Evolutionary conservation across 1,284 basidiomycete species (phyloP), one percentile per base, ranked within the genome.

Genomic region (Melampsora occidentalis): DNA sequence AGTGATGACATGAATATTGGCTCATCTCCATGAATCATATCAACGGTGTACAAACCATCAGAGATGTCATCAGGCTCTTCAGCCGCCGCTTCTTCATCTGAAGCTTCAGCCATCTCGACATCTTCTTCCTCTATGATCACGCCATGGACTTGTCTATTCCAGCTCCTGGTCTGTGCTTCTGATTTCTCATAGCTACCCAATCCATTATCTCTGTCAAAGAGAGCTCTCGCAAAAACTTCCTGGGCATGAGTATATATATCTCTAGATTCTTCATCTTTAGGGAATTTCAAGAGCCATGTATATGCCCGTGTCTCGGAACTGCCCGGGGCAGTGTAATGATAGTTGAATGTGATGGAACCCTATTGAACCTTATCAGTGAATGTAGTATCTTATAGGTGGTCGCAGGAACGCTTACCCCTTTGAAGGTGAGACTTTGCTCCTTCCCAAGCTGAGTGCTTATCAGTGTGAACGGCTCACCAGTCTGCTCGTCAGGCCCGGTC

Each of bases 111-210:
- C 39, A 80, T 80, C 25, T 78, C 80, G 33, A 82, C 81, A 10
- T 80, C 81, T 14, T 81, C 83, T 71, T 90, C 88, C 61, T 88
- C 87, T 1, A 86, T 87, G 80, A 92, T 90, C 71, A 84, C 86
- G 91, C 98, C 96, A 80, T 91, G 92, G 18, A 92, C 89, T 81
- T 97, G 95, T 81, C 86, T 57, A 62, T 63, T 64, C 73, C 59
- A 64, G n/a, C 35, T 35, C 46, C 68, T 69, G 22, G 7, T 64
- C 28, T 53, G 39, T 39, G 20, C 42, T 25, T 63, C 69, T 57
- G 71, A 46, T 9, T 25, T 20, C 5, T 39, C 66, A 46, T 64
- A 76, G 25, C 57, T 69, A 28, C 73, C 73, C 31, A 69, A 42
- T 31, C 73, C 73, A 42, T 76, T 31, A 18, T 69, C 67, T 51